Evolutionary conservation across 352 stramenopile genomes (phyloP), one percentile per base, ranked within the genome.

Genomic region (Thalassiosira mediterranea): DNA sequence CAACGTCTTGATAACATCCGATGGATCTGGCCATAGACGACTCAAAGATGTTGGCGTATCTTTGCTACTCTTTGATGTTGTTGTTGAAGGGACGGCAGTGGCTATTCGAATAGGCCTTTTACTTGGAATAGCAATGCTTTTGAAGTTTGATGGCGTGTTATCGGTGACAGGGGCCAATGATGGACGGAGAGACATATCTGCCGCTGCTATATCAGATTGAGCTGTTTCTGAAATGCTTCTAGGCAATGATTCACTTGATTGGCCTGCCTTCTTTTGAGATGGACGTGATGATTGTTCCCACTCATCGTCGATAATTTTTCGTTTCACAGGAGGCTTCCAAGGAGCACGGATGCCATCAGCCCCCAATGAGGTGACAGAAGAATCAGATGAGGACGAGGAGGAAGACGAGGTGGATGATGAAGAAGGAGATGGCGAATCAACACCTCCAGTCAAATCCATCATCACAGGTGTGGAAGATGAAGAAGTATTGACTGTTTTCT

Each of bases 21-120:
- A 83, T 40, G 74, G 74, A 65, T 83, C 74, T 26, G 74, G 74
- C 60, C 62, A 83, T 8, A 78, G 57, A 59, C 74, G 74, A 37
- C 47, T 54, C 13, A 83, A 40, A 28, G 71, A 79, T 47, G 71
- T 64, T 13, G 71, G 61, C 29, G 69, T 40, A 31, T 62, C 51
- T 21, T 51, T 37, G 31, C 21, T 37, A 37, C n/a, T 13, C 17
- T n/a, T 46, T 23, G 48, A 72, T 63, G 48, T 44, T 53, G 62
- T 57, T 25, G 13, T 46, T 46, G n/a, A n/a, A n/a, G n/a, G n/a
- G n/a, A n/a, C n/a, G n/a, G n/a, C n/a, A n/a, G n/a, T n/a, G n/a
- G 26, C 26, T 15, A 47, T 44, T 48, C 31, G 53, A 4, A 8
- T 56, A 56, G n/a, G n/a, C 21, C 13, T 48, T 61, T 38, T 31